Percentiles rank a stretch among this genome's conserved stretches.
Conservation (phyloP, 2,329 filamentous ascomycete genomes). For the Blumeria hordei region DNA sequence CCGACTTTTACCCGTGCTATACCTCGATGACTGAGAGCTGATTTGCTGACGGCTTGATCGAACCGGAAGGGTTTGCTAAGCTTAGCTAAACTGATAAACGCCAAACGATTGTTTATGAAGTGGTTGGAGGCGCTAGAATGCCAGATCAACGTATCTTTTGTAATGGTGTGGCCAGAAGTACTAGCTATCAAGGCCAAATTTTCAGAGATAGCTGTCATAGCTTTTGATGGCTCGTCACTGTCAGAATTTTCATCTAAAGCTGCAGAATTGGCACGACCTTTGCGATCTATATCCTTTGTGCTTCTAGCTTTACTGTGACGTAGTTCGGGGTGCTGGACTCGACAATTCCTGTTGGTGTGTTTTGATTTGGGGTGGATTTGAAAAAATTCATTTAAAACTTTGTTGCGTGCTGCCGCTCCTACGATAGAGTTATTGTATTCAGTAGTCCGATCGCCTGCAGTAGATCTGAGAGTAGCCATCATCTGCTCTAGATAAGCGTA, state of each 20-base stretch:
- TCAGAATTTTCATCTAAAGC: background rate
- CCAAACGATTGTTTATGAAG: background rate
- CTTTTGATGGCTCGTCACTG: background rate
- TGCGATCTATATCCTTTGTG: too few relatives aligned
- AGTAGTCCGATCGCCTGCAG: background rate
- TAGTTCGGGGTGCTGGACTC: too few relatives aligned
- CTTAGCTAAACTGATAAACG: background rate
- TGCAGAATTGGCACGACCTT: background rate
- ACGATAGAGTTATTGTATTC: background rate
- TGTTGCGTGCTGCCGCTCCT: background rate
- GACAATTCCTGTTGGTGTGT: too few relatives aligned
- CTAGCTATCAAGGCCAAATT: background rate
- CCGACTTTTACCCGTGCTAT: background rate
- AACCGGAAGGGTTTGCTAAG: background rate
- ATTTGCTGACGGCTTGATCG: background rate
- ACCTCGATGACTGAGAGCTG: background rate
- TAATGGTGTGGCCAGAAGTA: background rate
- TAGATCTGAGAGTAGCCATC: background rate
- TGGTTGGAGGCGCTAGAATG: background rate
- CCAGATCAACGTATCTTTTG: background rate
- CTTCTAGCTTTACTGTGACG: too few relatives aligned
- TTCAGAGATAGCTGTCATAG: too few relatives aligned
- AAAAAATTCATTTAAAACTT: too few relatives aligned
- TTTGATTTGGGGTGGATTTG: too few relatives aligned
- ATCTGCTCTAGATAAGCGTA: background rate